Conservation (phyloP, 768 basidiomycete genomes). For the Filobasidium floriforme region DNA sequence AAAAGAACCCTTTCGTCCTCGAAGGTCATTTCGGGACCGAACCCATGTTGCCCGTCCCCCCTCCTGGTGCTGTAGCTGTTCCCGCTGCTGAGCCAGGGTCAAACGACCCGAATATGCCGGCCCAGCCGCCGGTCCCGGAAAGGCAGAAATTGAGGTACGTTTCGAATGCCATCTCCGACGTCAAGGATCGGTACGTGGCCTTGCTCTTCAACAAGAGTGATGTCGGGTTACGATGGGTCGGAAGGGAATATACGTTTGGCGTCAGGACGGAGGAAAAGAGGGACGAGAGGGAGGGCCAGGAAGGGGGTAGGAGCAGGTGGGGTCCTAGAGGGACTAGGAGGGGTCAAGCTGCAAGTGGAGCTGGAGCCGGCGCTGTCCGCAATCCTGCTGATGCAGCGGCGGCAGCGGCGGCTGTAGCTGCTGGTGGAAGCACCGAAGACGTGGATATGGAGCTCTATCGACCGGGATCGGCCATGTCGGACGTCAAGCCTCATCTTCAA, state of each 20-base stretch:
- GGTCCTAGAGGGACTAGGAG: background rate
- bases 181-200: constrained; percentile 5
- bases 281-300: background rate
- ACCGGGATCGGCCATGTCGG: background rate
- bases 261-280: background rate
- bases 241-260: constrained; percentile 4
- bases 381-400: background rate
- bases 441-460: constrained; percentile 9
- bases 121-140: no score
- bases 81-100: background rate
- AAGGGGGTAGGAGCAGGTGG: background rate
- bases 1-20: constrained; percentile 15
- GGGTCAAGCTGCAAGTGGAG: background rate
- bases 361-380: background rate
- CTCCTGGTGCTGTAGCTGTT: background rate
- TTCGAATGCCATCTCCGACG: background rate
- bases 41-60: background rate
- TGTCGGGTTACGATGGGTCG: constrained; percentile 6
- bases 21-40: constrained; percentile 15
- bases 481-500: background rate
- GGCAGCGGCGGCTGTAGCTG: background rate
- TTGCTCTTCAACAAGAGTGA: background rate
- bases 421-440: background rate
- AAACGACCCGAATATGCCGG: no score
- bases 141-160: constrained; percentile 1